Base-by-base conservation (phyloP, 305 asterid species). In the Solanum chacoense region DNA sequence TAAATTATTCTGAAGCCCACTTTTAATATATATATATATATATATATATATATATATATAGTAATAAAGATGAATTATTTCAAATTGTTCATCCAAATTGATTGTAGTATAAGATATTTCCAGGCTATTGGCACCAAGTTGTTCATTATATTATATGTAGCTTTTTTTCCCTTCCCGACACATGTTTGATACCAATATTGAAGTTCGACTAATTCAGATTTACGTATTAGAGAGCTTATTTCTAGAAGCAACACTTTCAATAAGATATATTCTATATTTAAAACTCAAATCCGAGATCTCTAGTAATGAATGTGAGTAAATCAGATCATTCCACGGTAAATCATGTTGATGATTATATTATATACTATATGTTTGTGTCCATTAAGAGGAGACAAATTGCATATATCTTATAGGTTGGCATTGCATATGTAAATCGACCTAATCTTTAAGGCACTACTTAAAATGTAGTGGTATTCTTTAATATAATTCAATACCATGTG, bases 221-320 rank as follows among this genome's bases (percentile, higher is more conserved):
- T 29, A 3, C 0, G 1, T 26, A 67, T 69, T 26, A 7, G 1
- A 69, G 5, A 12, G 0, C 2, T 1, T 26, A 69, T 26, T 69
- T 26, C 16, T 11, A 29, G 4, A 7, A 1, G 1, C 2, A 14
- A 26, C 2, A 0, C 1, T 69, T 26, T 13, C 12, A 67, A 10
- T 1, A 5, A 24, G 2, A 69, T 69, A 11, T 69, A 5, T 69
- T 69, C 2, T 11, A 11, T 7, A 11, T 26, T 1, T 14, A 28
- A 0, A 2, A 28, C 1, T 71, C 20, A 12, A 71, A 13, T 1
- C 3, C 11, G 3, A 29, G 0, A 72, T 14, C 3, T 29, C 2
- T 29, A 3, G 9, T 72, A 1, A 29, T 7, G 1, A 6, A 6
- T 28, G 1, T 1, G 4, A 31, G 1, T 0, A 28, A 28, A 6